A percentile compares a stretch with the other conserved stretches of the same genome.
Conservation (phyloP, 148 eudicot species). For the Rhododendron simsii region DNA sequence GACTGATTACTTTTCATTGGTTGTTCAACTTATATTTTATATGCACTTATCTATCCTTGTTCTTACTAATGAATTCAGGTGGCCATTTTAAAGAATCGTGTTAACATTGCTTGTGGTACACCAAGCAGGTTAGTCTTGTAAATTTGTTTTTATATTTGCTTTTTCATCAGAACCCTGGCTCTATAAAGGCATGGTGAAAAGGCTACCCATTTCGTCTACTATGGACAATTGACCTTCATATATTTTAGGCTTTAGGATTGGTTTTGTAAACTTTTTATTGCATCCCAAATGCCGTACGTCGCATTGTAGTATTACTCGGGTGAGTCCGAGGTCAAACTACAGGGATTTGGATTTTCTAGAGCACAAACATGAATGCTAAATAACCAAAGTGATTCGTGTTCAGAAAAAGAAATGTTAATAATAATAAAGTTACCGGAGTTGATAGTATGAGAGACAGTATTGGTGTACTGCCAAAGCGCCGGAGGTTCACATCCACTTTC, state of each 20-base stretch:
- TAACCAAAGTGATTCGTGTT: not conserved
- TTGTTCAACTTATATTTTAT: not conserved
- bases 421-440: not conserved
- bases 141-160: not conserved
- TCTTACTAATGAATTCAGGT: conserved; percentile 38
- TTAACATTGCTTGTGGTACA: conserved; percentile 87
- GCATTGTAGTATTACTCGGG: not conserved
- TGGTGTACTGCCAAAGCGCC: not conserved
- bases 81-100: conserved; percentile 59
- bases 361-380: not conserved
- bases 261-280: not conserved
- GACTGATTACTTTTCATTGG: not conserved
- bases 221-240: not conserved
- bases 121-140: conserved; percentile 67
- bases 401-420: not conserved
- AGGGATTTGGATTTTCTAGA: not conserved
- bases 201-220: not conserved
- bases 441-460: not conserved
- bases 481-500: not conserved
- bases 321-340: not conserved
- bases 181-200: not conserved
- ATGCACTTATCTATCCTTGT: not conserved
- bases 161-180: not conserved
- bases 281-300: not conserved
- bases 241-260: not conserved